Evolutionary conservation across 257 asterid species (phyloP).

Genomic region (Solanum megistacrolobum): DNA sequence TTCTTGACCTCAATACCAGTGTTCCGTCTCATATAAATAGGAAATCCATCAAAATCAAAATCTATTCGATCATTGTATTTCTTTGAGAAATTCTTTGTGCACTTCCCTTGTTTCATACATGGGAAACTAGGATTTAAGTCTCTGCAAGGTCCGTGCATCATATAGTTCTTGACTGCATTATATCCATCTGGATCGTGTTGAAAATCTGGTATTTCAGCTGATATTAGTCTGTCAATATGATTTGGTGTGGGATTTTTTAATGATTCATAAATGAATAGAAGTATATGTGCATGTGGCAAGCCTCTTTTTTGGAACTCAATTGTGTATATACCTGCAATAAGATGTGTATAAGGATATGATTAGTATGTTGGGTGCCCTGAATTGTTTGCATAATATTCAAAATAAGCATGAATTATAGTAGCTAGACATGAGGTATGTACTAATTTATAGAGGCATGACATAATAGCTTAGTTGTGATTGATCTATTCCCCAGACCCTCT

Average conservation of each 20-base stretch:
- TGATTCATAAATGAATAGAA: background rate
- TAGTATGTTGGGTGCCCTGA: no score
- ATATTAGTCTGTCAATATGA: background rate
- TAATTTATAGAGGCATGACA: no score
- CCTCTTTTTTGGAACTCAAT: background rate
- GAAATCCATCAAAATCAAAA: background rate
- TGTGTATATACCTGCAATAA: background rate
- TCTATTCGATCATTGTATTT: background rate
- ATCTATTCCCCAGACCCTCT: no score
- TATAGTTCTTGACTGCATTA: background rate
- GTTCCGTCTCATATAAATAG: background rate
- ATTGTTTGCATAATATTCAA: background rate
- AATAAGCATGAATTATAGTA: no score
- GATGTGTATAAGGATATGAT: background rate
- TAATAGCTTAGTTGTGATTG: no score
- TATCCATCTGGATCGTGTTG: background rate
- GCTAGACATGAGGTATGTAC: no score
- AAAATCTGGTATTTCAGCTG: background rate
- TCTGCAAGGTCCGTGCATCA: background rate
- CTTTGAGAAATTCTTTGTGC: background rate
- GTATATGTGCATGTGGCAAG: background rate
- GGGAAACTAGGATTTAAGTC: background rate
- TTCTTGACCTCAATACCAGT: no score
- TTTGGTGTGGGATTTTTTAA: background rate
- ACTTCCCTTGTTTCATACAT: background rate